phyloP scores from a whole-genome alignment of 2,329 filamentous ascomycete genomes.

The Pseudogymnoascus destructans region DNA sequence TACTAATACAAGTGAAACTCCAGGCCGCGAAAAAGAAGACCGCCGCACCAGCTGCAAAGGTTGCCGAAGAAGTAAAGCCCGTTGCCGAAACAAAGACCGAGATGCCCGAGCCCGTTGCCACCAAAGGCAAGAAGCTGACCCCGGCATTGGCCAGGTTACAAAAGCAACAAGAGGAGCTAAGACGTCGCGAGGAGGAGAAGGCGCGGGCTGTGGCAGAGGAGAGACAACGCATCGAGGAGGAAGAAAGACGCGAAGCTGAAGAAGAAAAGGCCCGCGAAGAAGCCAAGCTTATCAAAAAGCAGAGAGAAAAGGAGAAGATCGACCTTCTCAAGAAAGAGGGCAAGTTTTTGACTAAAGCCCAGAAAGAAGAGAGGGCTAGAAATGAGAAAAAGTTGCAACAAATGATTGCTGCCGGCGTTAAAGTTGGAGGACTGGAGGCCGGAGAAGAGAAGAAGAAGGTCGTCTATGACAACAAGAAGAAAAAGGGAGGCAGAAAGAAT shows the following conservation, averaged over 20 bases:
- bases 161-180: constrained; percentile 72
- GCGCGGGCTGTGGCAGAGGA: constrained; percentile 47
- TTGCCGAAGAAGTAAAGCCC: constrained; percentile 42
- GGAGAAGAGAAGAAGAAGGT: constrained; percentile 56
- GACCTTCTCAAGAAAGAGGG: constrained; percentile 81
- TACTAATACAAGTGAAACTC: constrained; percentile 12
- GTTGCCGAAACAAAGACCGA: constrained; percentile 37
- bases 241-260: constrained; percentile 51
- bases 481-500: constrained; percentile 51
- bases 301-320: constrained; percentile 73
- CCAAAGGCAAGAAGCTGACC: constrained; percentile 84
- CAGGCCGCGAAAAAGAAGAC: constrained; percentile 78
- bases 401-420: constrained; percentile 67
- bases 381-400: constrained; percentile 73
- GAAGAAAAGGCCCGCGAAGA: constrained; percentile 59
- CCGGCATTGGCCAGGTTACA: constrained; percentile 60
- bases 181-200: constrained; percentile 49
- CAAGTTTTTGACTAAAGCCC: constrained; percentile 75
- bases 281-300: constrained; percentile 64
- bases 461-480: constrained; percentile 61
- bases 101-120: constrained; percentile 35
- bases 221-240: constrained; percentile 49
- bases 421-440: constrained; percentile 48
- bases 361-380: constrained; percentile 67
- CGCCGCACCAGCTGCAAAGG: constrained; percentile 36